phyloP scores from a whole-genome alignment of 495 filamentous ascomycete genomes.

The Neurospora cerealis region DNA sequence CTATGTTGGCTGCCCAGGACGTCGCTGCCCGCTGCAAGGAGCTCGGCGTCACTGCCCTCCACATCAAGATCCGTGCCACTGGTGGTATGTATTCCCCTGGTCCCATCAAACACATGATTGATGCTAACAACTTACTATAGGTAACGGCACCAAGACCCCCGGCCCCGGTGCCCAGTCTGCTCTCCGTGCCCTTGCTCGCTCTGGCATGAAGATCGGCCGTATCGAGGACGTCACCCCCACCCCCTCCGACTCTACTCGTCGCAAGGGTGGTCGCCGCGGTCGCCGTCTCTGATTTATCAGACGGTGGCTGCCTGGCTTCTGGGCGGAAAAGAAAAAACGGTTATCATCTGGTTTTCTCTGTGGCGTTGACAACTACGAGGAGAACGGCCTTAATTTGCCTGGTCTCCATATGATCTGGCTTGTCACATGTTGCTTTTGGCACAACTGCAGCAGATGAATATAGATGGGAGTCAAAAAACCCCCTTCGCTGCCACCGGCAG shows the following conservation, averaged over 20 bases:
- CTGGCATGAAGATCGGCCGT: conserved; percentile 98
- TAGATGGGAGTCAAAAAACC: conserved; percentile 22
- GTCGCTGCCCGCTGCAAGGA: conserved; percentile 98
- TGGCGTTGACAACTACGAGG: conserved; percentile 55
- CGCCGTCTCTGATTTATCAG: conserved; percentile 73
- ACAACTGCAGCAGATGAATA: conserved; percentile 35
- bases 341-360: conserved; percentile 39
- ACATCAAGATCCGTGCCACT: conserved; percentile 99
- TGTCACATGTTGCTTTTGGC: conserved; percentile 45
- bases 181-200: conserved; percentile 94
- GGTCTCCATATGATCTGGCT: conserved; percentile 48
- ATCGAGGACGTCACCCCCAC: conserved; percentile 99
- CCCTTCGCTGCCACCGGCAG: not conserved
- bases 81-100: conserved; percentile 52
- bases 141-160: conserved; percentile 99
- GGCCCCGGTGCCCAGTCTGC: conserved; percentile 97
- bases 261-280: conserved; percentile 99
- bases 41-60: conserved; percentile 93
- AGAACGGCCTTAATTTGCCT: conserved; percentile 55
- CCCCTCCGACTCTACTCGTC: conserved; percentile 94
- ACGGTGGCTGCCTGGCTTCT: conserved; percentile 23
- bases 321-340: conserved; percentile 24
- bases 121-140: conserved; percentile 21
- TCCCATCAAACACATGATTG: not conserved
- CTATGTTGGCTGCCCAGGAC: conserved; percentile 98